Percentiles rank a stretch among this genome's conserved stretches.
Conservation (phyloP, 768 basidiomycete species). For the Pluteus cervinus region DNA sequence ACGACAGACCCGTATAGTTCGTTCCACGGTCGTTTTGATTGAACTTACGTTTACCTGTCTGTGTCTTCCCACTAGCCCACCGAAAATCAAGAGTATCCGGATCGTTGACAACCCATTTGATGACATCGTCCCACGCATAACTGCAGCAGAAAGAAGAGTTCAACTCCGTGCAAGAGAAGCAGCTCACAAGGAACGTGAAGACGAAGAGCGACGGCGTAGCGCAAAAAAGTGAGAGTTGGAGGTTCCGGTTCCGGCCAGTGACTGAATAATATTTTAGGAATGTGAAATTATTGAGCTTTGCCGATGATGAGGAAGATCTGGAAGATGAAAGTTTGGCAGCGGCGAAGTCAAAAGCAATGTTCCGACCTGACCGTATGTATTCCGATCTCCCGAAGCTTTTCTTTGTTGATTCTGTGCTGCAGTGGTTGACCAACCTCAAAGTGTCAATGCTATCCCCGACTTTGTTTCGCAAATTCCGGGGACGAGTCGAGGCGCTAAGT, state of each 20-base stretch:
- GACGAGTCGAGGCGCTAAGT: conserved; percentile 10
- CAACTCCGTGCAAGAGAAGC: conserved; percentile 80
- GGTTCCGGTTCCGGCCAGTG: not conserved
- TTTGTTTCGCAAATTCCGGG: conserved; percentile 26
- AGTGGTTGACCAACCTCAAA: conserved; percentile 33
- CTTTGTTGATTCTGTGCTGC: not conserved
- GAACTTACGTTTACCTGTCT: not conserved
- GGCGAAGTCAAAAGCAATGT: conserved; percentile 78
- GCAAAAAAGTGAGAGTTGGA: conserved; percentile 74
- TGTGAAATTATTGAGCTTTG: conserved; percentile 86
- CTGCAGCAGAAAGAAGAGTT: conserved; percentile 81
- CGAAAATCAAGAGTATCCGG: conserved; percentile 80
- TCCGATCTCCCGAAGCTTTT: not conserved
- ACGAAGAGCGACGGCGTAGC: conserved; percentile 60
- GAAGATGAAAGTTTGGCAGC: conserved; percentile 48
- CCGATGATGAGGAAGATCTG: conserved; percentile 60
- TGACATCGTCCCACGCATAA: conserved; percentile 94
- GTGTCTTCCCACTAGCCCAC: conserved; percentile 50
- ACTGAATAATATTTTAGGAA: conserved; percentile 47
- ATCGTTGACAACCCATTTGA: conserved; percentile 93
- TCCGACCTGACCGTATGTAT: conserved; percentile 74
- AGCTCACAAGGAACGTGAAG: conserved; percentile 73
- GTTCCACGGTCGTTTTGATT: conserved; percentile 17
- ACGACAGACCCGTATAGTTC: conserved; percentile 78
- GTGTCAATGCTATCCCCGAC: conserved; percentile 28